Percentiles rank a stretch among this genome's conserved stretches.
Conservation (phyloP, 805 yeast species). For the Cyberlindnera samutprakarnensis region DNA sequence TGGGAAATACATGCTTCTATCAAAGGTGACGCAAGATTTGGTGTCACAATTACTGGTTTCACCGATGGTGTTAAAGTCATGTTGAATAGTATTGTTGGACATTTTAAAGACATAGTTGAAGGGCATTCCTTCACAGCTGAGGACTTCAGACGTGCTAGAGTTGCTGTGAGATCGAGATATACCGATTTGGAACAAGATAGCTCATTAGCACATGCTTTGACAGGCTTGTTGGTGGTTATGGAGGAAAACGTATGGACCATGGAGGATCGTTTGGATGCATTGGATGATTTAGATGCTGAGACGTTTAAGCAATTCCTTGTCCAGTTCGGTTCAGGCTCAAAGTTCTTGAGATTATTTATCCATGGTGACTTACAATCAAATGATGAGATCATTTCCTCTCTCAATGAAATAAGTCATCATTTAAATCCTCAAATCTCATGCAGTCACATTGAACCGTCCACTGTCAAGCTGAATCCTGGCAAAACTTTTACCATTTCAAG, state of each 20-base stretch:
- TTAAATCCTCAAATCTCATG: constrained; percentile 4
- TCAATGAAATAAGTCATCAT: constrained; percentile 24
- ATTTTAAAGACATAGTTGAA: constrained; percentile 21
- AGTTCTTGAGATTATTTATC: constrained; percentile 34
- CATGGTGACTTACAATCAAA: constrained; percentile 39
- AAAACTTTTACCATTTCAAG: constrained; percentile 27
- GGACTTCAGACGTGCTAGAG: constrained; percentile 39
- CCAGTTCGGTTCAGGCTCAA: constrained; percentile 22
- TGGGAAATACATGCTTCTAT: constrained; percentile 51
- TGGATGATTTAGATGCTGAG: constrained; percentile 40
- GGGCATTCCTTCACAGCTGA: constrained; percentile 20
- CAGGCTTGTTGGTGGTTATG: constrained; percentile 42
- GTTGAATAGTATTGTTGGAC: constrained; percentile 26
- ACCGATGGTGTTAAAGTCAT: constrained; percentile 30
- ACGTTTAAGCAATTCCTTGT: constrained; percentile 26
- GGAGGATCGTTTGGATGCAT: constrained; percentile 46
- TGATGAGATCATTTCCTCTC: constrained; percentile 19
- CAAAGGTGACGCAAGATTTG: constrained; percentile 46
- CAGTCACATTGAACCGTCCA: constrained; percentile 24
- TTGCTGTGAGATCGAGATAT: constrained; percentile 40
- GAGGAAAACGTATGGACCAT: constrained; percentile 52
- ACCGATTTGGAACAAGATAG: constrained; percentile 33
- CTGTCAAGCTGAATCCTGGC: constrained; percentile 31
- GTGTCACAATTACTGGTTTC: constrained; percentile 50
- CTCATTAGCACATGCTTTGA: constrained; percentile 40